Evolutionary conservation across 768 basidiomycete genomes (phyloP), one percentile per base, ranked within the genome.

Genomic region (Cystobasidium ongulense): DNA sequence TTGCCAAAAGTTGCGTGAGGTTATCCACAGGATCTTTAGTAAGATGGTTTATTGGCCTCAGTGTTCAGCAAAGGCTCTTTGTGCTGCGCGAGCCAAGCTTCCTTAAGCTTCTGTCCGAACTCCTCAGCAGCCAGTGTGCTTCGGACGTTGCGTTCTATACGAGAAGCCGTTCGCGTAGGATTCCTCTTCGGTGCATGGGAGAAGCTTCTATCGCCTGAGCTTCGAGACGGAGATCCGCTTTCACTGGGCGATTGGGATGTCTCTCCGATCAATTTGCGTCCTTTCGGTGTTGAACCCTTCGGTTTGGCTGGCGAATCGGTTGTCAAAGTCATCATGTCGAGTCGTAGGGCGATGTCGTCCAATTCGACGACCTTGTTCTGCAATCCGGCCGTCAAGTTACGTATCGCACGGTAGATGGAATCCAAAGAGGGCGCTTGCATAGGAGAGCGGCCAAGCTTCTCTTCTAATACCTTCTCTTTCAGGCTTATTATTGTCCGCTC

Each of bases 371-470:
- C 75, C 73, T 78, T 77, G 59, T 80, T 78, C 8, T 75, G 72
- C 3, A 82, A 79, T 18, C 80, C 81, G 1, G 71, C 72, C 5
- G 91, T 89, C 77, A 96, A 91, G 80, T 94, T 93, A 50, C 89
- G 87, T 77, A 90, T 89, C 0, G 91, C 89, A 36, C 90, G 86
- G 76, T 89, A 88, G 79, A 95, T 86, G 0, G 89, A 88, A 77
- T 94, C 93, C 63, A 96, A 82, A 7, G 90, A 87, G 0, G 92
- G 92, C 4, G 91, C 85, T 76, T 92, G 94, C 78, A 52, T n/a
- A 11, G 62, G 43, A 7, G 57, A 63, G 17, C 71, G 31, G 18
- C 80, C 81, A 5, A 80, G 77, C 57, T 81, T 80, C 1, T 87
- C 81, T 73, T 88, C 84, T 31, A 85, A 83, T 1, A 92, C 81